Evolutionary conservation across 2,329 filamentous ascomycete genomes (phyloP).

Genomic region (Verticillium klebahnii): DNA sequence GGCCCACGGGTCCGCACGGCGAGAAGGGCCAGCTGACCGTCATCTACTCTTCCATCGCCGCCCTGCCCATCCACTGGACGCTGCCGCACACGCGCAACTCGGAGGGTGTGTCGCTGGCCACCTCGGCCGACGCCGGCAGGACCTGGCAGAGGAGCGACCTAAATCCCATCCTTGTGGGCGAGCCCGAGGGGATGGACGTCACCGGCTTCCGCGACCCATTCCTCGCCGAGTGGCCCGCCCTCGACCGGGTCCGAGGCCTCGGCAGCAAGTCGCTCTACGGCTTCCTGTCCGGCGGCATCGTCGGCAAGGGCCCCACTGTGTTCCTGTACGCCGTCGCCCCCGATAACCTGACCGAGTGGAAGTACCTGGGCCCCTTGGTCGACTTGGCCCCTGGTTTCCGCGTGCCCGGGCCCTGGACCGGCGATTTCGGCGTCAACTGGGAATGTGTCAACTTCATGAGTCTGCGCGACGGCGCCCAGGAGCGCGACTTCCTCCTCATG

Average conservation of each 20-base stretch:
- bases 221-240: constrained; percentile 21
- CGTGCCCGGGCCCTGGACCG: constrained; percentile 37
- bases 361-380: constrained; percentile 36
- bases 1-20: constrained; percentile 41
- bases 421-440: constrained; percentile 47
- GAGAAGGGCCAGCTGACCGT: constrained; percentile 25
- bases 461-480: constrained; percentile 23
- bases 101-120: constrained; percentile 35
- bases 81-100: constrained; percentile 33
- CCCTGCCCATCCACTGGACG: constrained; percentile 30
- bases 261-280: constrained; percentile 32
- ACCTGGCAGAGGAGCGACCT: constrained; percentile 25
- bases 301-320: constrained; percentile 32
- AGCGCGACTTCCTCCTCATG: constrained; percentile 37
- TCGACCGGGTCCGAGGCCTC: constrained; percentile 16
- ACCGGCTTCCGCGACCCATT: constrained; percentile 30
- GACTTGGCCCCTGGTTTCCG: constrained; percentile 32
- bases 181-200: constrained; percentile 20
- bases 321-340: constrained; percentile 41
- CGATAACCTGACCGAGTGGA: constrained; percentile 35
- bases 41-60: constrained; percentile 27
- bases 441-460: constrained; percentile 43
- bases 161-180: constrained; percentile 24
- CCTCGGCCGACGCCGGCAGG: constrained; percentile 28
- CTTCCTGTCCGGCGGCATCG: constrained; percentile 42